Evolutionary conservation across 306 rosid species (phyloP).

Genomic region (Acmispon strigosus): DNA sequence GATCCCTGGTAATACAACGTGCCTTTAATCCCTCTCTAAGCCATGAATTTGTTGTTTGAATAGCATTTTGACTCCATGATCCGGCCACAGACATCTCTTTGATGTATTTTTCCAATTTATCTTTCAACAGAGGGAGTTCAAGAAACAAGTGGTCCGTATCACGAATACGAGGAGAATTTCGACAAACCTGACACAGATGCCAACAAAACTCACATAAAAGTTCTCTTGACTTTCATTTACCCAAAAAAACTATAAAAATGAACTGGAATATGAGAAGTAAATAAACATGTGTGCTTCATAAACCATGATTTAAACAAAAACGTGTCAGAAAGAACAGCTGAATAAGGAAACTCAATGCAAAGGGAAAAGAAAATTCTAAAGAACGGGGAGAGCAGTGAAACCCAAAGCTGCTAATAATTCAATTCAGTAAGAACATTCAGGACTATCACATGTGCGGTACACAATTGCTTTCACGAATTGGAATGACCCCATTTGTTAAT

Average conservation of each 20-base stretch:
- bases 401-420: background rate
- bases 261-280: background rate
- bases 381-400: background rate
- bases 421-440: background rate
- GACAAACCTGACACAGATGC: conserved; percentile 61
- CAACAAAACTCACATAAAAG: background rate
- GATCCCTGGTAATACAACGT: conserved; percentile 90
- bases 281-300: background rate
- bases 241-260: conserved; percentile 2
- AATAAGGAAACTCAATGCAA: background rate
- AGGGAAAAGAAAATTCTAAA: background rate
- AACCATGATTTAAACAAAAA: background rate
- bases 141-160: conserved; percentile 92
- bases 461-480: background rate
- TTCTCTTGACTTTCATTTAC: conserved; percentile 7
- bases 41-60: conserved; percentile 87
- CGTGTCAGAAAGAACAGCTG: background rate
- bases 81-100: conserved; percentile 71
- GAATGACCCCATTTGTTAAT: background rate
- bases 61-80: conserved; percentile 92
- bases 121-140: conserved; percentile 78
- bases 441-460: background rate
- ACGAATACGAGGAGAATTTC: conserved; percentile 59
- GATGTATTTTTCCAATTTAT: conserved; percentile 63
- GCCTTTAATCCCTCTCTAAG: conserved; percentile 76